Evolutionary conservation across 352 stramenopile genomes (phyloP), one percentile per base, ranked within the genome.

Genomic region (Phytopythium montanum): DNA sequence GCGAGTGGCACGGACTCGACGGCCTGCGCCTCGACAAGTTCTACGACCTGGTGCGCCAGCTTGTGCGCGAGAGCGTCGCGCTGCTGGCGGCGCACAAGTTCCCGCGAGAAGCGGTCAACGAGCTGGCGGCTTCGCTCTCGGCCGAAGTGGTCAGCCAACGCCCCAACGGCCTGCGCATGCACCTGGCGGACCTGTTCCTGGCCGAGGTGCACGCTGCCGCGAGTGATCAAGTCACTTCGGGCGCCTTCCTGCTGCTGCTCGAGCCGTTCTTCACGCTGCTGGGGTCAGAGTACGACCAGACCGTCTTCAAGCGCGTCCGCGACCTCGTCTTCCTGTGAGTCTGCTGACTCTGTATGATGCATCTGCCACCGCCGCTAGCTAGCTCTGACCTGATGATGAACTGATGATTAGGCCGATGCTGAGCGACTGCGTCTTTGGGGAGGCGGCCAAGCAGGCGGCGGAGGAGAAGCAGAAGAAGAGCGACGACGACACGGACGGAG

Each of bases 1-100:
- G 83, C 45, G 85, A 94, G 62, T 94, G 85, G 85, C 85, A 92
- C 65, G 85, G 85, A 46, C 77, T 94, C 36, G 85, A 94, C 67
- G 82, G 83, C 33, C 83, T 94, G 23, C 77, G 85, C 1, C 68
- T 92, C 53, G 85, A 94, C 66, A 94, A 94, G 66, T 94, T 92
- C 56, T 94, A 94, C 79, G 80, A 79, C 54, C 69, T 94, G 7
- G 79, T 92, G 54, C 85, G 85, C 53, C 90, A 92, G 58, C 88
- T 92, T 56, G 72, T 94, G 57, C 79, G 81, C 62, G 70, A 94
- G 62, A 79, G 69, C 16, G 67, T 94, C 26, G 66, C 71, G 59
- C 68, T 94, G 21, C 61, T 92, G 54, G 64, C 73, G 33, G 61
- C 72, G 54, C 70, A 91, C 57, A 64, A 86, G 49, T 90, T 76